Base-by-base conservation (phyloP, 2,329 filamentous ascomycete species). In the Emergomyces pasteurianus region DNA sequence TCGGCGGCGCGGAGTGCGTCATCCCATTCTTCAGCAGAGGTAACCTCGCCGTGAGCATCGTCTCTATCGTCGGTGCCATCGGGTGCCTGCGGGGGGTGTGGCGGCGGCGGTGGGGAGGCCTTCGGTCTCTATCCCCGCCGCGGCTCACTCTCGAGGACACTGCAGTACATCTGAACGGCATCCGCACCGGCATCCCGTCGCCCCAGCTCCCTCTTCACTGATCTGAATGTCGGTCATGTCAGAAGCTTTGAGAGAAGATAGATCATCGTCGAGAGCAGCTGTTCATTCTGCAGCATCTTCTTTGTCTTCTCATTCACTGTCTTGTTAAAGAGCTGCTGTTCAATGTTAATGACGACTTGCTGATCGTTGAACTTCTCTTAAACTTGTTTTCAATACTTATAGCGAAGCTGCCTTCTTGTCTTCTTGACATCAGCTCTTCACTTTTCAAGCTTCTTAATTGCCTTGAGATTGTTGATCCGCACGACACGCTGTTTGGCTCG, bases 161-260 rank as follows among this genome's bases (percentile, higher is more conserved):
- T 56, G 60, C 61, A 70, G 62, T 67, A 69, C 57, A 65, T 52
- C 53, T 61, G 59, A 23, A 57, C 62, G 52, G 66, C 62, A 58
- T 63, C 60, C 42, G 63, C 52, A 43, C 63, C 66, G 59, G 60
- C 62, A 58, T 68, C 65, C n/a, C 59, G 60, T 21, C 61, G 58
- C 46, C 38, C 59, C 62, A 61, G 69, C 57, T 68, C 61, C 10
- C 65, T 64, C 62, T 70, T 16, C 34, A 59, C 26, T 16, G 46
- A 50, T 31, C 18, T 52, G 6, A 18, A 53, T 42, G 43, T 52
- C 21, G 64, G 64, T 61, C 60, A 66, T 40, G 62, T 66, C 42
- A 70, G 63, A 43, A 69, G 63, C 4, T 47, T 66, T 62, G 66
- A 58, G 36, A 70, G 43, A n/a, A 70, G 63, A 62, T 61, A 52